Evolutionary conservation across 352 stramenopile genomes (phyloP).

Genomic region (Phytophthora melonis): DNA sequence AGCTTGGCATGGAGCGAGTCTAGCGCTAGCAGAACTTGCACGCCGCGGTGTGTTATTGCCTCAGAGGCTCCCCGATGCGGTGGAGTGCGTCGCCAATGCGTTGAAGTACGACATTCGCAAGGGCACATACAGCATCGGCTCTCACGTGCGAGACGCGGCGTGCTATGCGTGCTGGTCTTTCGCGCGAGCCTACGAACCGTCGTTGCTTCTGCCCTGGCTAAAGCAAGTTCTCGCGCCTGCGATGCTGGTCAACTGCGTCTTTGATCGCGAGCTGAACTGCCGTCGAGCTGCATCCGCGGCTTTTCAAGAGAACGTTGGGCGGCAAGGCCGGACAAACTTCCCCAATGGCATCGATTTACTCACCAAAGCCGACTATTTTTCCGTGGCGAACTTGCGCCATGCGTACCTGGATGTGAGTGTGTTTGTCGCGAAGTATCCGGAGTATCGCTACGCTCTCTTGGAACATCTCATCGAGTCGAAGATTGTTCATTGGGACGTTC

Average conservation of each 20-base stretch:
- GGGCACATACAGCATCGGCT: slow-evolving; percentile 95
- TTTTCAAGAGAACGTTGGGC: slow-evolving; percentile 97
- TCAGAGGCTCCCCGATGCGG: slow-evolving; percentile 89
- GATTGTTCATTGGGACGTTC: slow-evolving; percentile 96
- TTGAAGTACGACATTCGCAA: slow-evolving; percentile 96
- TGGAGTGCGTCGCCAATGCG: slow-evolving; percentile 93
- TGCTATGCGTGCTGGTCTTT: slow-evolving; percentile 99
- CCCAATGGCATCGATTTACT: slow-evolving; percentile 97
- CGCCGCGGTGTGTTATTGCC: slow-evolving; percentile 96
- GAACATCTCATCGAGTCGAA: slow-evolving; percentile 90
- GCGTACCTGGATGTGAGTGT: slow-evolving; percentile 94
- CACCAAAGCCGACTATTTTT: slow-evolving; percentile 98
- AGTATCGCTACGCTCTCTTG: slow-evolving; percentile 87
- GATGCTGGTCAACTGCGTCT: slow-evolving; percentile 96
- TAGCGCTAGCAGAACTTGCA: slow-evolving; percentile 96
- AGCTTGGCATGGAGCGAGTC: slow-evolving; percentile 97
- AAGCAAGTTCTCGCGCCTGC: slow-evolving; percentile 86
- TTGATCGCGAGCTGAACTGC: slow-evolving; percentile 99
- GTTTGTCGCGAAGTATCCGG: slow-evolving; percentile 92
- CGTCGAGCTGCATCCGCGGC: slow-evolving; percentile 97
- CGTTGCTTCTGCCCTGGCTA: slow-evolving; percentile 92
- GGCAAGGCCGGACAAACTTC: slow-evolving; percentile 94
- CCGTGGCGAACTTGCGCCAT: slow-evolving; percentile 92
- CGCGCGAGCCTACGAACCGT: slow-evolving; percentile 94
- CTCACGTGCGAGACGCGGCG: slow-evolving; percentile 97